Percentiles rank a stretch among this genome's conserved stretches.
Evolutionary conservation across 176 grass and related monocot species (phyloP).

Genomic region (Cocos nucifera): DNA sequence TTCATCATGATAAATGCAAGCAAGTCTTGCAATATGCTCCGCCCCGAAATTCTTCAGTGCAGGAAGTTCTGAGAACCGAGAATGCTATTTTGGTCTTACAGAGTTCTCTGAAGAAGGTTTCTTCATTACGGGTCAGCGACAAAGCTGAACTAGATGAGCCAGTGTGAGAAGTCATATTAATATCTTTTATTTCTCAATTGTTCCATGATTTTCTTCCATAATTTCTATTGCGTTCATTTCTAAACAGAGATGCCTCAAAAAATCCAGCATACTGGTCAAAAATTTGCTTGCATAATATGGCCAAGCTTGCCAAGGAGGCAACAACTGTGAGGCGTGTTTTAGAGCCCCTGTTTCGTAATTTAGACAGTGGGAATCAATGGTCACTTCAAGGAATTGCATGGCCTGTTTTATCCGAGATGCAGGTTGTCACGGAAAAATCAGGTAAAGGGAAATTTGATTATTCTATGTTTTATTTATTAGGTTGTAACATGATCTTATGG

Average conservation of each 20-base stretch:
- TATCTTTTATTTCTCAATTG: background rate
- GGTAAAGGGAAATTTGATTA: slow-evolving; percentile 28
- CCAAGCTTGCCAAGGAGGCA: slow-evolving; percentile 78
- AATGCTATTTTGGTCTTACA: slow-evolving; percentile 39
- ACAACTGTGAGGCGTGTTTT: slow-evolving; percentile 78
- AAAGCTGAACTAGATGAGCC: slow-evolving; percentile 34
- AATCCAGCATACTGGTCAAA: slow-evolving; percentile 75
- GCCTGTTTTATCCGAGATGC: slow-evolving; percentile 87
- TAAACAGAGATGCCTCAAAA: slow-evolving; percentile 46
- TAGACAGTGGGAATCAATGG: slow-evolving; percentile 71
- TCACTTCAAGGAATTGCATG: slow-evolving; percentile 62
- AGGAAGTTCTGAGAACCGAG: slow-evolving; percentile 46
- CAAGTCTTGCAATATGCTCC: background rate
- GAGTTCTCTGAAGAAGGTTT: slow-evolving; percentile 20
- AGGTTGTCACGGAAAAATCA: slow-evolving; percentile 70
- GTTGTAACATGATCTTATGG: too few species aligned
- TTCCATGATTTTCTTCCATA: background rate
- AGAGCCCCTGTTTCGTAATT: slow-evolving; percentile 78
- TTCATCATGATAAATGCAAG: slow-evolving; percentile 22
- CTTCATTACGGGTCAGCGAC: slow-evolving; percentile 26
- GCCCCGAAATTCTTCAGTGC: slow-evolving; percentile 28
- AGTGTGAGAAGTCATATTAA: slow-evolving; percentile 35
- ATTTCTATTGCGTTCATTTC: slow-evolving; percentile 21
- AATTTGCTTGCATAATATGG: slow-evolving; percentile 87
- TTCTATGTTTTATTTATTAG: too few species aligned